A percentile compares a stretch with the other conserved stretches of the same genome.
Evolutionary conservation across 352 stramenopile genomes (phyloP).

Genomic region (Pythium angustatum): DNA sequence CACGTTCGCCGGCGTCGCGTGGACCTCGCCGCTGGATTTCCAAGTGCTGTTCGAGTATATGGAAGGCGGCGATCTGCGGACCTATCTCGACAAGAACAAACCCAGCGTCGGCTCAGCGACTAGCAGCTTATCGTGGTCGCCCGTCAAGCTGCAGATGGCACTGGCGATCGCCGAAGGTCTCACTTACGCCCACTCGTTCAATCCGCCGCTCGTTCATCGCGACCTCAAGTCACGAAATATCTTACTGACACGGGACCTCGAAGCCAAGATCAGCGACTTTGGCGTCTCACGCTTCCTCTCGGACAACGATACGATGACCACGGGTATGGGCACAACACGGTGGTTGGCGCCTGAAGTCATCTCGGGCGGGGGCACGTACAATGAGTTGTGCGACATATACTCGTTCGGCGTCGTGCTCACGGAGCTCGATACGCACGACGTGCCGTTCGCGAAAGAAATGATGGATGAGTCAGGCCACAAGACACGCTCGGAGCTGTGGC

Average conservation of each 20-base stretch:
- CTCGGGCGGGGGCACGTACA: background rate
- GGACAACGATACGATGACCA: conserved; percentile 5
- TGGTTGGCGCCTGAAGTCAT: conserved; percentile 5
- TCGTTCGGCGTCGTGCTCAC: conserved; percentile 2
- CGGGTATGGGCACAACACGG: conserved; percentile 1
- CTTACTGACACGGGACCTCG: background rate
- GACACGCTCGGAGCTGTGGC: background rate
- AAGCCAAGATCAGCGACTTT: conserved; percentile 19
- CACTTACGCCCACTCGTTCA: conserved; percentile 6
- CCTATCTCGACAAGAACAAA: background rate
- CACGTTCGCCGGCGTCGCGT: background rate
- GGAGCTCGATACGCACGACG: background rate
- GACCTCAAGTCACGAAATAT: conserved; percentile 13
- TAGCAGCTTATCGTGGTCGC: background rate
- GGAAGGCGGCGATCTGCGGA: background rate
- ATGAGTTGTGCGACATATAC: conserved; percentile 1
- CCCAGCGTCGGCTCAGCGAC: background rate
- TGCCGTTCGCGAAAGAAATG: conserved; percentile 1
- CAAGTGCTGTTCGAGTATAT: conserved; percentile 11
- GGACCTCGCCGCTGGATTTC: background rate
- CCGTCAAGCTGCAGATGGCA: background rate
- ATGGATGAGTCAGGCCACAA: too few species aligned
- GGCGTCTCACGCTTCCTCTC: conserved; percentile 3
- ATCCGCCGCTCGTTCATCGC: conserved; percentile 3
- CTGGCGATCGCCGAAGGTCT: background rate